phyloP scores from a whole-genome alignment of 371 early-diverging fungal genomes.

The Homolaphlyctis polyrhiza region DNA sequence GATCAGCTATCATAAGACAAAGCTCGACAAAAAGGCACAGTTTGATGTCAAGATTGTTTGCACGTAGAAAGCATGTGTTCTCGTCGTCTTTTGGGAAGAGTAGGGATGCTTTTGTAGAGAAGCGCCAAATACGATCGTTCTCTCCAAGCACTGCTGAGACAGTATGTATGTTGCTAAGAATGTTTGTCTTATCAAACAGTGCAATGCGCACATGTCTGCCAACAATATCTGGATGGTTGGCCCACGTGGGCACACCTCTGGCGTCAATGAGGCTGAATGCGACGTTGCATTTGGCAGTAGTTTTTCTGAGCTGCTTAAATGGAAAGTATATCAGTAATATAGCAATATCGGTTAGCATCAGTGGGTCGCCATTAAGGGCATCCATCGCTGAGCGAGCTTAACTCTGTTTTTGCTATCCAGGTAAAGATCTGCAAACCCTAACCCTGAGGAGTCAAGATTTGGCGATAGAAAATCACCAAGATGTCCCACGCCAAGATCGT shows the following conservation, averaged over 20 bases:
- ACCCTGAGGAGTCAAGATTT: conserved; percentile 14
- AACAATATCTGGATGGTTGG: conserved; percentile 9
- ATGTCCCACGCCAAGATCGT: conserved; percentile 8
- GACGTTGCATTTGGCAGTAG: conserved; percentile 19
- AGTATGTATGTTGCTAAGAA: conserved; percentile 37
- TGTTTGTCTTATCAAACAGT: conserved; percentile 26
- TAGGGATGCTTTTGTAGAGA: conserved; percentile 23
- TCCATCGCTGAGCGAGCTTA: neutral
- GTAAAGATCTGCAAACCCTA: conserved; percentile 21
- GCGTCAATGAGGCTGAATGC: conserved; percentile 35
- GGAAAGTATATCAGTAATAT: too few relatives aligned
- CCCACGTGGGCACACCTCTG: conserved; percentile 15
- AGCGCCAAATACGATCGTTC: neutral
- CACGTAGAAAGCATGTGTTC: conserved; percentile 35
- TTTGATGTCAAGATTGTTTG: conserved; percentile 30
- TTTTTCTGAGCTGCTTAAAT: neutral
- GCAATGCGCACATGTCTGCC: conserved; percentile 41
- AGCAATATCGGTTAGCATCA: neutral
- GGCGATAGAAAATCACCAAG: conserved; percentile 12
- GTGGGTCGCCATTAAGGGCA: neutral
- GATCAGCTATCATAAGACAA: conserved; percentile 20
- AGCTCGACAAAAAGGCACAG: conserved; percentile 38
- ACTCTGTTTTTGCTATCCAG: conserved; percentile 21
- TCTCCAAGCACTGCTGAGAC: conserved; percentile 19
- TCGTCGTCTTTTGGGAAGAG: conserved; percentile 42